Evolutionary conservation across 331 rosid species (phyloP), one percentile per base, ranked within the genome.

Genomic region (Stylosanthes scabra): DNA sequence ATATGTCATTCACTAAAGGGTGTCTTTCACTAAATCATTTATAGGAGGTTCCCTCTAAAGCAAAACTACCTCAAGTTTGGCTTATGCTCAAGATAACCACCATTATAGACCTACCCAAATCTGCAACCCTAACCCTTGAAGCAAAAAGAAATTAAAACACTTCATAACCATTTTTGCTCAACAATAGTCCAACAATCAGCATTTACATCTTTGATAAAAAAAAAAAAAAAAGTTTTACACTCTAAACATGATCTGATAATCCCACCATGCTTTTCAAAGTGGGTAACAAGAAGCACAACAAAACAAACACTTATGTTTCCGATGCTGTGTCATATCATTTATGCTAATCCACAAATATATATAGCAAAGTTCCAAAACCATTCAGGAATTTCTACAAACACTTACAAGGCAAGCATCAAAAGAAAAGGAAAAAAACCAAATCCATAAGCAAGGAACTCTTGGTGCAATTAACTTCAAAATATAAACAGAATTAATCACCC

Each of bases 1-100:
- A 93, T 40, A 94, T 82, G 74, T 94, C 95, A 66, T 94, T 91
- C 78, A 94, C 95, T 64, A 94, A 91, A 63, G n/a, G n/a, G n/a
- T 82, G 74, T 94, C 95, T 63, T 94, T 91, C 78, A 94, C 95
- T 64, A 94, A 91, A 63, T 89, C 96, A 31, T 66, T 41, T 46
- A 31, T 58, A 20, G 25, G 66, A 82, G 2, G 46, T 46, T 59
- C 41, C 68, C 74, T 40, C 41, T 42, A 37, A 61, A 67, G 39
- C 25, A 67, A 74, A 31, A 39, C 42, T 39, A 39, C 42, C 42
- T 15, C 51, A 20, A 14, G 16, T 51, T 11, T 72, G 58, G 46
- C 75, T 4, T 2, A n/a, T 62, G 27, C 46, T 42, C 70, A 50
- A 44, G 46, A 82, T 76, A 82, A 41, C 73, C 25, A 54, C 15